Percentiles rank a stretch among this genome's conserved stretches.
These are phyloP conservation scores for Microcyclosporella mali DNA, from an alignment of 2,329 filamentous ascomycete genomes.

Conservation along the genomic window DNA sequence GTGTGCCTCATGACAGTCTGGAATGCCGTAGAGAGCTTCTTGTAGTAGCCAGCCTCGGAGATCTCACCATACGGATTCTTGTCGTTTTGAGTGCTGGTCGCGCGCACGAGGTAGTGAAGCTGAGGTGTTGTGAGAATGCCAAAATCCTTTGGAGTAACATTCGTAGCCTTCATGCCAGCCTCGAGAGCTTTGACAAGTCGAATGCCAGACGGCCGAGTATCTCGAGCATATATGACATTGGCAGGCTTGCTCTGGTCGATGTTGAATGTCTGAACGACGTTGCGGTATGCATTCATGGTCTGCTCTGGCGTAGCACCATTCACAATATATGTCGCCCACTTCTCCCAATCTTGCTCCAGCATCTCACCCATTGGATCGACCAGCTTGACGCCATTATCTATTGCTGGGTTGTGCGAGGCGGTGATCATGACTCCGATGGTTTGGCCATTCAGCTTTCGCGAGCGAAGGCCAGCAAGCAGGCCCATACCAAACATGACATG, in stretches of 20 bases:
- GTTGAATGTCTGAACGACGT: constrained; percentile 67
- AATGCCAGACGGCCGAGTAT: constrained; percentile 88
- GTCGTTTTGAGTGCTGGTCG: constrained; percentile 85
- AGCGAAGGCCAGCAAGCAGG: constrained; percentile 79
- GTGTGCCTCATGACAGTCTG: constrained; percentile 72
- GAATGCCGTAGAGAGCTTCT: constrained; percentile 83
- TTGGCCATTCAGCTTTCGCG: constrained; percentile 81
- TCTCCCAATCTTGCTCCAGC: constrained; percentile 90
- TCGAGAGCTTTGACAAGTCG: constrained; percentile 72
- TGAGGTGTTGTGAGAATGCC: constrained; percentile 95
- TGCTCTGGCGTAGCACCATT: constrained; percentile 72
- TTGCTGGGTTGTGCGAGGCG: constrained; percentile 83
- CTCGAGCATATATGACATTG: constrained; percentile 81
- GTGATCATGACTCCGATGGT: constrained; percentile 96
- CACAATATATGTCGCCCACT: constrained; percentile 78
- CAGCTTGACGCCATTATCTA: constrained; percentile 90
- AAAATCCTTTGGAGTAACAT: constrained; percentile 71
- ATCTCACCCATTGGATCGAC: constrained; percentile 98
- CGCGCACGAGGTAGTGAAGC: constrained; percentile 91
- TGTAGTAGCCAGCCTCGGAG: constrained; percentile 88
- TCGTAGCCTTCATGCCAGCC: constrained; percentile 70
- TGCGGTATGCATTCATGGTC: constrained; percentile 68
- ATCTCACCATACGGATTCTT: constrained; percentile 81
- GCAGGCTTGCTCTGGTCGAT: constrained; percentile 63
- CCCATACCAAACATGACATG: constrained; percentile 91